Base-by-base conservation (phyloP, 192 early-diverging fungal species). In the Backusella tuberculispora region DNA sequence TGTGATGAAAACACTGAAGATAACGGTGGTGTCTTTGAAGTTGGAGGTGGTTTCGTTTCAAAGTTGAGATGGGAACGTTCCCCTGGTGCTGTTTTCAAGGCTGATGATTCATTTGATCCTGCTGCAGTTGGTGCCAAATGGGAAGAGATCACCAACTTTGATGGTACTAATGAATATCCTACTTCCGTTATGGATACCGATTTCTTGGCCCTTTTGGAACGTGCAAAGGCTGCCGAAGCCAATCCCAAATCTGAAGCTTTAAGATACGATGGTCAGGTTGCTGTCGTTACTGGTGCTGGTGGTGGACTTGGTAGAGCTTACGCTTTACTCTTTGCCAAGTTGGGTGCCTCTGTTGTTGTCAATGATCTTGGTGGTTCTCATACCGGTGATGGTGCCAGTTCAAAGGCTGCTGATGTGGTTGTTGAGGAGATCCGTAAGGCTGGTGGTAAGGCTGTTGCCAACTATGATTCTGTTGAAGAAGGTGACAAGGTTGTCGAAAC, bases 391-490 rank as follows among this genome's bases (percentile, higher is more conserved):
- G 82, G 85, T 63, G 76, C 82, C 29, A 71, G 74, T 19, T 76
- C 77, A 63, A 80, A 78, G 43, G 87, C 89, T 2, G 90, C 88
- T 42, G 89, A 97, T 75, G 76, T 85, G 45, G 95, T 97, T 17
- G 96, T 96, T 14, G 87, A 86, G 5, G 95, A 96, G 74, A 94
- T 99, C 78, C 83, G 78, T 17, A 83, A 82, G 34, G 81, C 86
- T 14, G 97, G 97, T 63, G 97, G 95, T 65, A 90, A 91, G 77
- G 97, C 97, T 19, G 96, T 95, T 10, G 94, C 97, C 76, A 92
- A 90, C 78, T 91, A 92, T 83, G 92, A 97, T 81, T 99, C 97
- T 29, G 97, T 99, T 24, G 97, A 97, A 79, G 92, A 97, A n/a
- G 97, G 97, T 63, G 97, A 99, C 7, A 92, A 92, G 82, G 82